Evolutionary conservation across 2,329 filamentous ascomycete genomes (phyloP).

Genomic region (Microsporum audouinii): DNA sequence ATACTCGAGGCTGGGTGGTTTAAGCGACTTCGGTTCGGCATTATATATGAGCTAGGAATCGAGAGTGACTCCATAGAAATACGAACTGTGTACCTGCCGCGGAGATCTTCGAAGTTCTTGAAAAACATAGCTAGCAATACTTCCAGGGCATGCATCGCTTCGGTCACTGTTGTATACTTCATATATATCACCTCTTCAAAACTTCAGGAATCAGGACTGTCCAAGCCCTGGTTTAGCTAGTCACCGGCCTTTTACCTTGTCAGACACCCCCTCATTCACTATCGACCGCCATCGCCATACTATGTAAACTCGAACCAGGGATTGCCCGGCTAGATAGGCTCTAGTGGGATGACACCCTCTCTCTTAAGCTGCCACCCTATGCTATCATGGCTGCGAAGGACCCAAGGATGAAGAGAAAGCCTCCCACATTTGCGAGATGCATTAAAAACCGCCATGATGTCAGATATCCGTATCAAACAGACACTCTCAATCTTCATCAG

Average conservation of each 20-base stretch:
- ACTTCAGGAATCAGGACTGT: too few relatives aligned
- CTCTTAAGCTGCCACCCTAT: background rate
- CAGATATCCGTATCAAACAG: too few relatives aligned
- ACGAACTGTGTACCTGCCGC: too few relatives aligned
- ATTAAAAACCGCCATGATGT: too few relatives aligned
- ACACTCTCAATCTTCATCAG: too few relatives aligned
- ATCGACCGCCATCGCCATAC: too few relatives aligned
- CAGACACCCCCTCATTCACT: too few relatives aligned
- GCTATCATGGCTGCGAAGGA: background rate
- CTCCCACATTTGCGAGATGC: background rate
- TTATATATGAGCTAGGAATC: background rate
- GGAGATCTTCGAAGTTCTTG: background rate
- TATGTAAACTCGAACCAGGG: background rate
- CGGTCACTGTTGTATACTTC: too few relatives aligned
- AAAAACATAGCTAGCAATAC: background rate
- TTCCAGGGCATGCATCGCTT: background rate
- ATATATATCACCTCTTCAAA: too few relatives aligned
- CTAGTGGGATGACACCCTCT: background rate
- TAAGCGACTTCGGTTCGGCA: background rate
- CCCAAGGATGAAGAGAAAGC: background rate
- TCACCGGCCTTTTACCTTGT: too few relatives aligned
- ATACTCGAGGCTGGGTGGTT: background rate
- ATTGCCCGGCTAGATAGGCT: background rate
- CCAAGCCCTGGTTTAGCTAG: too few relatives aligned
- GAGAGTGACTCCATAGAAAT: background rate